These are phyloP conservation scores for Leccinum longicurvipes DNA, from an alignment of 768 basidiomycete species.

Conservation along the genomic window DNA sequence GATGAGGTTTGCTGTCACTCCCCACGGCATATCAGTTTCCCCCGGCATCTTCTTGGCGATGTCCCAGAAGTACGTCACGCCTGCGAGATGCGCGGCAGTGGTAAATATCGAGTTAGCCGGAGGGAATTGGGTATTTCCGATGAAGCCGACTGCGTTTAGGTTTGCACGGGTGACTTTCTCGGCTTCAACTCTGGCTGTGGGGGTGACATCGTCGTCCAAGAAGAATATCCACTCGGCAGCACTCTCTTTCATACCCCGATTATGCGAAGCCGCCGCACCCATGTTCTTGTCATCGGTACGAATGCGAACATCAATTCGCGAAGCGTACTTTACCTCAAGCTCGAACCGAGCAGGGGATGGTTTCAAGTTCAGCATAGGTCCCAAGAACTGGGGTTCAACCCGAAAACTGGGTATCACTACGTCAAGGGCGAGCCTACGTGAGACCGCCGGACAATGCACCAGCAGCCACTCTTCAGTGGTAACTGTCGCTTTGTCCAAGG, in stretches of 20 bases:
- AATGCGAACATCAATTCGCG: conserved; percentile 51
- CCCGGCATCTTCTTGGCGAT: conserved; percentile 40
- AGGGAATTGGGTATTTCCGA: conserved; percentile 52
- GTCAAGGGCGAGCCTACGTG: conserved; percentile 48
- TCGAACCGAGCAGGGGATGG: conserved; percentile 36
- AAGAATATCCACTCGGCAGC: conserved; percentile 57
- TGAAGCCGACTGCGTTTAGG: conserved; percentile 50
- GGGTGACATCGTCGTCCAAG: conserved; percentile 57
- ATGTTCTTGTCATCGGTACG: conserved; percentile 45
- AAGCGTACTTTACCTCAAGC: conserved; percentile 39
- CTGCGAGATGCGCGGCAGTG: conserved; percentile 51
- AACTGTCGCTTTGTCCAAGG: conserved; percentile 40
- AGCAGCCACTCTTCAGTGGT: conserved; percentile 38
- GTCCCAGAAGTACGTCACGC: conserved; percentile 62
- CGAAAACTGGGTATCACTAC: conserved; percentile 56
- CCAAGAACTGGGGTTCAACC: conserved; percentile 43
- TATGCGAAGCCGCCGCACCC: conserved; percentile 54
- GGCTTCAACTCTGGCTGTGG: conserved; percentile 39
- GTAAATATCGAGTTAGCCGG: conserved; percentile 46
- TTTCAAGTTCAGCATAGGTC: conserved; percentile 42
- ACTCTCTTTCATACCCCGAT: conserved; percentile 52
- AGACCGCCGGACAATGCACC: conserved; percentile 14
- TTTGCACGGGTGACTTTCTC: conserved; percentile 46
- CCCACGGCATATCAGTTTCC: conserved; percentile 53
- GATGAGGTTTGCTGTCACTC: conserved; percentile 59